Percentiles rank a stretch among this genome's conserved stretches.
Conservation (phyloP, 805 yeast genomes). For the Metschnikowia shivogae region DNA sequence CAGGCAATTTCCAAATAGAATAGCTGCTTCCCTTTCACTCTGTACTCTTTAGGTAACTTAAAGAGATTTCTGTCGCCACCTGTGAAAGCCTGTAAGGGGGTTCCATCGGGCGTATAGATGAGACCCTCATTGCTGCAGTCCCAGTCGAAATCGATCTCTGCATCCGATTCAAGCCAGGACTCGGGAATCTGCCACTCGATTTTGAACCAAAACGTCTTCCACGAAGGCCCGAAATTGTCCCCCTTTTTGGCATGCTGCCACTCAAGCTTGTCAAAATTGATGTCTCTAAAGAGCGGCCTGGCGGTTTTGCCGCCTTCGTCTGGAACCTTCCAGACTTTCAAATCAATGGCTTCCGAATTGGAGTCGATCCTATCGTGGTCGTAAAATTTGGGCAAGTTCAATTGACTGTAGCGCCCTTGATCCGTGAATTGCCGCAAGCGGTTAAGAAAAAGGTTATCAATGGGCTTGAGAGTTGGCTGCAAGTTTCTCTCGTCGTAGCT, state of each 20-base stretch:
- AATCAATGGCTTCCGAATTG: constrained; percentile 42
- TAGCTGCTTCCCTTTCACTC: constrained; percentile 47
- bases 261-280: constrained; percentile 44
- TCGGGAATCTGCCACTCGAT: constrained; percentile 61
- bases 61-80: constrained; percentile 81
- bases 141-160: constrained; percentile 67
- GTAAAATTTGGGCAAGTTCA: constrained; percentile 81
- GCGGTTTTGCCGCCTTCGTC: constrained; percentile 45
- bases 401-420: constrained; percentile 67
- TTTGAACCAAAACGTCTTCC: constrained; percentile 96
- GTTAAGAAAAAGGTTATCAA: constrained; percentile 67
- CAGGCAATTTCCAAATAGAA: constrained; percentile 89
- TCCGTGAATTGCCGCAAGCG: constrained; percentile 74
- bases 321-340: constrained; percentile 72
- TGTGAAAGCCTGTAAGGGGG: constrained; percentile 78
- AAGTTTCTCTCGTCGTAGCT: constrained; percentile 20
- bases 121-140: constrained; percentile 85
- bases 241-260: constrained; percentile 64
- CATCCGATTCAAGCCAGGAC: constrained; percentile 45
- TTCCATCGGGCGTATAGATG: constrained; percentile 62
- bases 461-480: constrained; percentile 71
- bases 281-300: constrained; percentile 60
- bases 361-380: constrained; percentile 54
- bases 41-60: constrained; percentile 47
- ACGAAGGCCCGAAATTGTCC: constrained; percentile 84